Evolutionary conservation across 2,329 filamentous ascomycete genomes (phyloP), one percentile per base, ranked within the genome.

Genomic region (Phoma herbarum): DNA sequence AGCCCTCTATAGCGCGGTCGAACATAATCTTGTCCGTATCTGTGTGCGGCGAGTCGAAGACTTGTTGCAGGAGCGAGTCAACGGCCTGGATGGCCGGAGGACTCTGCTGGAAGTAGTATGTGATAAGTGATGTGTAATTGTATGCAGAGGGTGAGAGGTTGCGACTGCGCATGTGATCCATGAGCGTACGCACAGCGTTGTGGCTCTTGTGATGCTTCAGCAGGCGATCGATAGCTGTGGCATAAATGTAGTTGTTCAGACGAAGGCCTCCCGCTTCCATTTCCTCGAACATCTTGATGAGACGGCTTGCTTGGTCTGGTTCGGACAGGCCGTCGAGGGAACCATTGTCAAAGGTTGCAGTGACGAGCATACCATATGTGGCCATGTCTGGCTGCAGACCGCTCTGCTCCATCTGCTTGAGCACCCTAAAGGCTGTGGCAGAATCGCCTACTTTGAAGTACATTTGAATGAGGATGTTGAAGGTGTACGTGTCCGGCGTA

Each of bases 361-460:
- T 86, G 8, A 95, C 80, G 56, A 95, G 82, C 61, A 92, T 86
- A 22, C 87, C 90, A 74, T 91, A 91, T 0, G 92, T 95, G 6
- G 84, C 84, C n/a, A 83, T 80, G 72, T 93, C 86, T 1, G 88
- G 84, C 28, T 81, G 65, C 26, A 92, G 74, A 2, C 81, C 81
- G 16, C 82, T 76, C 2, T 72, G 62, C 37, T 83, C 77, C 90
- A 93, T 93, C 52, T 82, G 77, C 4, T 77, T 68, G 2, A 92
- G 79, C 12, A 92, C 69, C 2, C 73, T 73, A 42, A 82, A 78
- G 12, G 85, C 82, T 39, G 86, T 83, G 1, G 79, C 69, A 31
- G 76, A 68, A 25, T 82, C 77, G 23, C 82, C 81, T 18, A 79
- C 75, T 14, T 81, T 80, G 57, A 92, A 80, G 56, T 86, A 79